phyloP scores from a whole-genome alignment of 2,329 filamentous ascomycete species.

The Nothophoma quercina region DNA sequence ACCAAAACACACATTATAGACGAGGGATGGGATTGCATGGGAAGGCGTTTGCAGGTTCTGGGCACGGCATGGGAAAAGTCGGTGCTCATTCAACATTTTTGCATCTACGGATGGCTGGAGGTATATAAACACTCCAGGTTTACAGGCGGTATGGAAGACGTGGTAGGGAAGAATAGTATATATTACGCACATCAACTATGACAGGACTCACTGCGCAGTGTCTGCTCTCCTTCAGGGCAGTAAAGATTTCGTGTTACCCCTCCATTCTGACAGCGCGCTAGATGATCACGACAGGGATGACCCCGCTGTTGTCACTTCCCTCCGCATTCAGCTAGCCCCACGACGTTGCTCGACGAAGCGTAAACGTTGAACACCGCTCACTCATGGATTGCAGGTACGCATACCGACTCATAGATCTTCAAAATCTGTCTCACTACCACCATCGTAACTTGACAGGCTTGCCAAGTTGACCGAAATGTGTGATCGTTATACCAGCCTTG shows the following conservation, averaged over 20 bases:
- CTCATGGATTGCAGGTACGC: too few relatives aligned
- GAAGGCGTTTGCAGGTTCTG: slow-evolving; percentile 29
- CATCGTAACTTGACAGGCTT: too few relatives aligned
- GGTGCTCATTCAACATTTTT: slow-evolving; percentile 16
- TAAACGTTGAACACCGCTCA: too few relatives aligned
- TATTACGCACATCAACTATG: neutral
- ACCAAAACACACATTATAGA: slow-evolving; percentile 22
- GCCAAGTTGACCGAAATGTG: too few relatives aligned
- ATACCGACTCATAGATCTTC: too few relatives aligned
- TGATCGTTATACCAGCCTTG: too few relatives aligned
- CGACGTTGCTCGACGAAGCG: too few relatives aligned
- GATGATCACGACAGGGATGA: neutral
- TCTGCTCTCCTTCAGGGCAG: neutral
- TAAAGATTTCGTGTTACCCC: slow-evolving; percentile 2
- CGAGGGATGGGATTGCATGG: slow-evolving; percentile 25
- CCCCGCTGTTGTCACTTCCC: neutral
- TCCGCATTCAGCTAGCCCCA: neutral
- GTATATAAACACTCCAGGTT: neutral
- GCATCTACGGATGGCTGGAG: neutral
- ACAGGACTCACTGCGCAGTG: neutral
- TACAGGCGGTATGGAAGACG: neutral
- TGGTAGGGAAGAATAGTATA: neutral
- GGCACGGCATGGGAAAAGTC: slow-evolving; percentile 2
- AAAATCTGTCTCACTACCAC: too few relatives aligned
- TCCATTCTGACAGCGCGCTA: slow-evolving; percentile 5